Base-by-base conservation (phyloP, 805 yeast genomes). In the Starmerella etchellsii region DNA sequence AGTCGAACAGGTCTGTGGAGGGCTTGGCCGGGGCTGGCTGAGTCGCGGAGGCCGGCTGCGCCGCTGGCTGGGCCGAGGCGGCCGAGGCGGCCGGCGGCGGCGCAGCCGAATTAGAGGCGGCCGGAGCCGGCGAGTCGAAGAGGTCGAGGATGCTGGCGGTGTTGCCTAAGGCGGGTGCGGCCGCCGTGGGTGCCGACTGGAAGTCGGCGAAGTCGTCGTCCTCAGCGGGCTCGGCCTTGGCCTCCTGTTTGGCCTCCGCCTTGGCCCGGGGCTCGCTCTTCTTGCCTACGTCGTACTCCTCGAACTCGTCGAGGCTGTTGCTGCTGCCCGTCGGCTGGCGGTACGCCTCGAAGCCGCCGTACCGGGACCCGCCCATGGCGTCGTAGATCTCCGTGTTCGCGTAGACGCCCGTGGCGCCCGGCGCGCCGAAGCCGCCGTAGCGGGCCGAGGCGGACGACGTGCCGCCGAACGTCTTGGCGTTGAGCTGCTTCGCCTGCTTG, bases 401-500 rank as follows among this genome's bases (percentile, higher is more conserved):
- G 19, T 33, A 33, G 19, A 33, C 36, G 14, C 36, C 36, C 15
- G 36, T 33, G 13, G 28, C 11, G 19, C n/a, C 26, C 10, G 26
- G 11, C 26, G 8, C 4, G 26, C 60, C 53, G 32, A 60, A 54
- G 5, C 64, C 53, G 31, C 64, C 60, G 21, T 78, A 78, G 21
- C 81, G 27, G 20, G 28, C 25, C 23, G 23, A 6, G 7, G 20
- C 36, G 19, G n/a, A 7, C 11, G 26, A 7, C 16, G 16, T 6
- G 16, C 36, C 79, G 18, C 34, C 49, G 15, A 54, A 54, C 8
- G 87, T 74, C 60, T 85, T 87, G 61, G 79, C 76, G 27, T 84
- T 71, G 50, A 84, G 81, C 15, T 77, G 80, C 51, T 91, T 74
- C n/a, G 95, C 85, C 68, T 81, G 83, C 61, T 81, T 83, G 48